Evolutionary conservation across 2,329 filamentous ascomycete species (phyloP), one percentile per base, ranked within the genome.

Genomic region (Pseudocercospora crystallina): DNA sequence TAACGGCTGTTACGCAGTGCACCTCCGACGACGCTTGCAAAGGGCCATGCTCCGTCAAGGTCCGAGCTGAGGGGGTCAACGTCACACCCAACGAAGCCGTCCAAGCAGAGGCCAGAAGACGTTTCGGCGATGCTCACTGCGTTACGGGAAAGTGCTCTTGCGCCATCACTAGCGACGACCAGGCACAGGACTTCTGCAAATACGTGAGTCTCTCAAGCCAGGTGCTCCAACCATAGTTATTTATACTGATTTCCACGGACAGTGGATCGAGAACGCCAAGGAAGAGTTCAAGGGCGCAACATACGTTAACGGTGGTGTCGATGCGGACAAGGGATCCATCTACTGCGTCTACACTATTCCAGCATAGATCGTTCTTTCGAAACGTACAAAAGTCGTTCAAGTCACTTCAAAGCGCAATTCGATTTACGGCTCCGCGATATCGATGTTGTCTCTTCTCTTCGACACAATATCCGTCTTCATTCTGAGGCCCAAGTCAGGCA

Each of bases 11-110:
- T 14, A 8, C 7, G 11, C 38, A 56, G 47, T 56, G 53, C 30
- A 48, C 39, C 7, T 56, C 53, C 12, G 50, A 56, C 40, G 53
- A 56, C 32, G 34, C 47, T 10, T 56, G 54, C 50, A 50, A 56
- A 31, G 26, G 8, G 9, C 37, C 36, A 1, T 56, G 54, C 50
- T 1, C 12, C 10, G 33, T 53, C 8, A 31, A 17, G 5, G 36
- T 38, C 29, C 9, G 17, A 14, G 34, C 47, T 2, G 11, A 56
- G 11, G 53, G 53, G 20, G 47, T 50, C 5, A 38, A 42, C 20
- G 36, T 56, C 31, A 51, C 49, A n/a, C 47, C 50, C 7, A 56
- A 34, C n/a, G 46, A 54, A 14, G 40, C 39, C 5, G 41, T 57
- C 12, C 43, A 51, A 43, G 51, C 47, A 8, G 51, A 57, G 41